A percentile compares a stretch with the other conserved stretches of the same genome.
Evolutionary conservation across 2,329 filamentous ascomycete genomes (phyloP).

Genomic region (Ophiostoma piceae): DNA sequence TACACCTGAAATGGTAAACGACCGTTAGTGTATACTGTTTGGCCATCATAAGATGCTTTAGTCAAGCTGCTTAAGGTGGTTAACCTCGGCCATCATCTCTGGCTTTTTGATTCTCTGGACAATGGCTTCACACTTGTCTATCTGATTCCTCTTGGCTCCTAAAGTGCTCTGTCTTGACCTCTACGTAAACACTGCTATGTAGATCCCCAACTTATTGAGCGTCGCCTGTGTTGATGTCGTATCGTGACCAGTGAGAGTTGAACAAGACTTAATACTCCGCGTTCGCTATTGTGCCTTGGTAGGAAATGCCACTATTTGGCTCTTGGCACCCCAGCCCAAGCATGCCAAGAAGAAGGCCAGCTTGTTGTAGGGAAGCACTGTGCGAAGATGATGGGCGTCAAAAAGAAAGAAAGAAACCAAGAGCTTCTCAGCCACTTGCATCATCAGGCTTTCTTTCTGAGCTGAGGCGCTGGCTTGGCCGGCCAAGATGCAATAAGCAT

Average conservation of each 20-base stretch:
- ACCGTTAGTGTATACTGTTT: not conserved
- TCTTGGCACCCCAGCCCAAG: conserved; percentile 1
- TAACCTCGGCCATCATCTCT: no score
- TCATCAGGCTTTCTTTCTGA: not conserved
- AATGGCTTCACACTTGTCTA: no score
- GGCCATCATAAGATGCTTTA: not conserved
- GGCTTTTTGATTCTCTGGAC: no score
- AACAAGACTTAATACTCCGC: not conserved
- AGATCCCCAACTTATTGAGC: no score
- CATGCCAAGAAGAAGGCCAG: not conserved
- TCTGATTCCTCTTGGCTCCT: no score
- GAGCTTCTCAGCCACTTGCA: not conserved
- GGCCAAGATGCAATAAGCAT: not conserved
- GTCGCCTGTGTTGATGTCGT: no score
- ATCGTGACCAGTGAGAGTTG: no score
- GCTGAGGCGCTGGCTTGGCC: no score
- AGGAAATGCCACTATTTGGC: not conserved
- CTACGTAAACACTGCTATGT: no score
- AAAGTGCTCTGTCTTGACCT: no score
- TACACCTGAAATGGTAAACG: not conserved
- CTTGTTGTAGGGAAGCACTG: not conserved
- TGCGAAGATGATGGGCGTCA: not conserved
- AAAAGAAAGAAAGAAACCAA: not conserved
- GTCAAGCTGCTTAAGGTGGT: not conserved
- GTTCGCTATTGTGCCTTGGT: not conserved